phyloP scores from a whole-genome alignment of 2,329 filamentous ascomycete species.

The Diaporthe vexans region DNA sequence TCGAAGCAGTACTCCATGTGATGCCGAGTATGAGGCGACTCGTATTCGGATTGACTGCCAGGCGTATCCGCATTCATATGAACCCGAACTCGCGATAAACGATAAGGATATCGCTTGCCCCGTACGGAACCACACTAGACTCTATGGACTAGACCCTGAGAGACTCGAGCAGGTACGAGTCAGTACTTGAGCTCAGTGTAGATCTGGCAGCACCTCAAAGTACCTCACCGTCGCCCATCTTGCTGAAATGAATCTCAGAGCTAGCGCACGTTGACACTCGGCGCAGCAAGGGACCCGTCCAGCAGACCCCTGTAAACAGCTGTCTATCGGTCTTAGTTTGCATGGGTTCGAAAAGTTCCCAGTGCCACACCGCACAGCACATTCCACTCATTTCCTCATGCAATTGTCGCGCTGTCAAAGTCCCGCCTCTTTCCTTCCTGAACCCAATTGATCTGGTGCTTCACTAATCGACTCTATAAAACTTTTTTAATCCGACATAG shows the following conservation, averaged over 20 bases:
- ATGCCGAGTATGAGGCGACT: neutral
- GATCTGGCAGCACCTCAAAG: neutral
- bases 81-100: constrained; percentile 27
- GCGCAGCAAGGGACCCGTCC: constrained; percentile 34
- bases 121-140: neutral
- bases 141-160: neutral
- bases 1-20: neutral
- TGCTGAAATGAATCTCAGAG: constrained; percentile 18
- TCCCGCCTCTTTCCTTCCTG: constrained; percentile 1
- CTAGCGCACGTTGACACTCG: constrained; percentile 35
- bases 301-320: constrained; percentile 35
- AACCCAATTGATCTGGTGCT: constrained; percentile 30
- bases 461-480: neutral
- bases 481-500: neutral
- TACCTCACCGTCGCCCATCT: neutral
- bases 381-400: constrained; percentile 30
- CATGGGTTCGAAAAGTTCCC: constrained; percentile 37
- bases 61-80: constrained; percentile 1
- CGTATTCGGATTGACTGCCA: constrained; percentile 22
- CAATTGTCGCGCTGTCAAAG: constrained; percentile 8
- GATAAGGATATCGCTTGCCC: neutral
- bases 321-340: constrained; percentile 24
- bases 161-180: neutral
- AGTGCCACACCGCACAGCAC: constrained; percentile 38
- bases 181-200: neutral